phyloP scores from a whole-genome alignment of 129 eudicot species.

The Gnaphalium uliginosum region DNA sequence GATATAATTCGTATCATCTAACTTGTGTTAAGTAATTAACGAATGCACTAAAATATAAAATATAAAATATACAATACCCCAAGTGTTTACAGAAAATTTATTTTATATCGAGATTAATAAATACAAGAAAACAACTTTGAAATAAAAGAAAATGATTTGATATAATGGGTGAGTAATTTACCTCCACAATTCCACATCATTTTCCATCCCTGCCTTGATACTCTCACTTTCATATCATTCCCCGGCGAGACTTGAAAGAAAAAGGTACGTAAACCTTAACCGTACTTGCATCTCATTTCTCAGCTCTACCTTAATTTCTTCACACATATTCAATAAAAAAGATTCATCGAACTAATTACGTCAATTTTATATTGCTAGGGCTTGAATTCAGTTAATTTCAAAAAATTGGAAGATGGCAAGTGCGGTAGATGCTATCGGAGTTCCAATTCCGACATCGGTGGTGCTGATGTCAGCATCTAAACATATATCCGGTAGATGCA shows the following conservation, averaged over 20 bases:
- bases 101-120: too few relatives aligned
- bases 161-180: too few relatives aligned
- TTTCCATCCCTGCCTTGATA: too few relatives aligned
- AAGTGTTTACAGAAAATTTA: too few relatives aligned
- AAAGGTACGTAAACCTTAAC: conserved; percentile 31
- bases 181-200: too few relatives aligned
- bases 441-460: conserved; percentile 80
- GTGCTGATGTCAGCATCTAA: conserved; percentile 77
- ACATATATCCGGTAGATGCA: conserved; percentile 72
- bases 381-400: background rate
- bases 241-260: conserved; percentile 8
- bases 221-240: background rate
- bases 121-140: too few relatives aligned
- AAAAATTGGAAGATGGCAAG: conserved; percentile 42
- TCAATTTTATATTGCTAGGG: conserved; percentile 15
- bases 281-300: background rate
- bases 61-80: too few relatives aligned
- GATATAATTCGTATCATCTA: too few relatives aligned
- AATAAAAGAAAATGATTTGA: too few relatives aligned
- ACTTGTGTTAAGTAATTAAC: too few relatives aligned
- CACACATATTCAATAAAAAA: background rate
- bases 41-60: too few relatives aligned
- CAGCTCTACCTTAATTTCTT: background rate
- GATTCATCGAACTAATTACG: background rate
- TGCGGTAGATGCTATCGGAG: conserved; percentile 50